Conservation (phyloP, 2,329 filamentous ascomycete species). For the Ceratocystis papillata region DNA sequence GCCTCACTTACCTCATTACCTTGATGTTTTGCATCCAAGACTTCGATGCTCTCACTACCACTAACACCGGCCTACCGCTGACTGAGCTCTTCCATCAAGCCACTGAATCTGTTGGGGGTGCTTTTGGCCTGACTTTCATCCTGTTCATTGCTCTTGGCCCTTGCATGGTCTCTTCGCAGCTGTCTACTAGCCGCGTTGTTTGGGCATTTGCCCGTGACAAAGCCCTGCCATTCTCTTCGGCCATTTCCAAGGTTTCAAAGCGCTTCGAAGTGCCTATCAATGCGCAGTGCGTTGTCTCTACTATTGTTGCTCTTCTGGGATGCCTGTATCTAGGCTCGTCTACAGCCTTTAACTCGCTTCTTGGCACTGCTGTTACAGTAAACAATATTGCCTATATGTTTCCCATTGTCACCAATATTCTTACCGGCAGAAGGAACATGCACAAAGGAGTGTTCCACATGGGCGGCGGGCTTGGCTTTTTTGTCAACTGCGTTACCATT, state of each 20-base stretch:
- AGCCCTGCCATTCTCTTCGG: conserved; percentile 33
- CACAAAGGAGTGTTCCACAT: conserved; percentile 35
- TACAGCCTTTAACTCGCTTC: conserved; percentile 37
- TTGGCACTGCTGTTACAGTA: conserved; percentile 34
- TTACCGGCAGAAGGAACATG: conserved; percentile 34
- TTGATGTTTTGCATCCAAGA: conserved; percentile 45
- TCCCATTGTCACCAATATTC: conserved; percentile 37
- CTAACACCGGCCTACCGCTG: conserved; percentile 36
- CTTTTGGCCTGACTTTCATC: conserved; percentile 35
- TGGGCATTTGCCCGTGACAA: conserved; percentile 39
- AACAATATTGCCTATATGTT: conserved; percentile 39
- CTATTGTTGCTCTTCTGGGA: conserved; percentile 34
- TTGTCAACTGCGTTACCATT: conserved; percentile 33
- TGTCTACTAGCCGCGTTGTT: conserved; percentile 31
- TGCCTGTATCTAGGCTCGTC: conserved; percentile 36
- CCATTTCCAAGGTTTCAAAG: conserved; percentile 33
- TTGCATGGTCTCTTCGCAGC: conserved; percentile 33
- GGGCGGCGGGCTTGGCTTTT: conserved; percentile 29
- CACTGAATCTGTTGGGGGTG: conserved; percentile 34
- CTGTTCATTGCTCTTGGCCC: conserved; percentile 37
- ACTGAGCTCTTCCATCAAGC: conserved; percentile 38
- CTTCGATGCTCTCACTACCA: conserved; percentile 35
- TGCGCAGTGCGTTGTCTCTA: conserved; percentile 32
- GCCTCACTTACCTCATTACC: conserved; percentile 39
- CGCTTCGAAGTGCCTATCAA: conserved; percentile 33